Conservation (phyloP, 2,329 filamentous ascomycete species). For the Aspergillus sp. region DNA sequence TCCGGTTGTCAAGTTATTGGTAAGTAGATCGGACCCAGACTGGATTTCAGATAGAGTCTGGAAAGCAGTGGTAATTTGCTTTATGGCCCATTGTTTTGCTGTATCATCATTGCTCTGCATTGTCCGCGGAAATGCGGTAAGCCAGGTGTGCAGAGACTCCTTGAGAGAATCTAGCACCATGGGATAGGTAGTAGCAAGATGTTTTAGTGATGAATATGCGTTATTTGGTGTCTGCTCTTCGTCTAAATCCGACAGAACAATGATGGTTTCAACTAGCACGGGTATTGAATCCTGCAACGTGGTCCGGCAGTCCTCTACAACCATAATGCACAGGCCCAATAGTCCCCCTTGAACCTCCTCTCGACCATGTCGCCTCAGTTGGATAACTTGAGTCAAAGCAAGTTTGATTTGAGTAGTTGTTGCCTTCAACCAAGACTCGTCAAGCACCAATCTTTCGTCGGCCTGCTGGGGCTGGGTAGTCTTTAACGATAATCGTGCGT, state of each 20-base stretch:
- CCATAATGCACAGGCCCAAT: conserved; percentile 67
- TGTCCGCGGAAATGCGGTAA: conserved; percentile 72
- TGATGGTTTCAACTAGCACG: conserved; percentile 77
- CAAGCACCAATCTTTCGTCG: conserved; percentile 42
- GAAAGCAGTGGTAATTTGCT: conserved; percentile 74
- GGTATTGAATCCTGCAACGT: conserved; percentile 68
- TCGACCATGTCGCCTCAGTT: conserved; percentile 69
- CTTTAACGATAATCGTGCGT: conserved; percentile 23
- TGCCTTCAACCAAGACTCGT: conserved; percentile 71
- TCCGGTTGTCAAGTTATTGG: conserved; percentile 46
- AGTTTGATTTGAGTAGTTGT: conserved; percentile 80
- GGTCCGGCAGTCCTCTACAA: conserved; percentile 75
- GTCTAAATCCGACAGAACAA: conserved; percentile 63
- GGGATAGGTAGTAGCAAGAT: conserved; percentile 63
- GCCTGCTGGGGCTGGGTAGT: conserved; percentile 23
- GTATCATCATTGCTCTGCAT: conserved; percentile 83
- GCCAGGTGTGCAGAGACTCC: conserved; percentile 75
- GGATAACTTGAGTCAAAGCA: conserved; percentile 74
- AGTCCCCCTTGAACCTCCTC: conserved; percentile 68
- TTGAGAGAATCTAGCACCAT: conserved; percentile 66
- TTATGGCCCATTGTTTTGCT: conserved; percentile 70
- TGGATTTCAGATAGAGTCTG: conserved; percentile 64
- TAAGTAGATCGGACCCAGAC: conserved; percentile 41
- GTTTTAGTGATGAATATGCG: conserved; percentile 50
- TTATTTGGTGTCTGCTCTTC: conserved; percentile 41